A percentile compares a stretch with the other conserved stretches of the same genome.
These are phyloP conservation scores for Acacia melanoxylon DNA, from an alignment of 306 rosid species.

Conservation along the genomic window DNA sequence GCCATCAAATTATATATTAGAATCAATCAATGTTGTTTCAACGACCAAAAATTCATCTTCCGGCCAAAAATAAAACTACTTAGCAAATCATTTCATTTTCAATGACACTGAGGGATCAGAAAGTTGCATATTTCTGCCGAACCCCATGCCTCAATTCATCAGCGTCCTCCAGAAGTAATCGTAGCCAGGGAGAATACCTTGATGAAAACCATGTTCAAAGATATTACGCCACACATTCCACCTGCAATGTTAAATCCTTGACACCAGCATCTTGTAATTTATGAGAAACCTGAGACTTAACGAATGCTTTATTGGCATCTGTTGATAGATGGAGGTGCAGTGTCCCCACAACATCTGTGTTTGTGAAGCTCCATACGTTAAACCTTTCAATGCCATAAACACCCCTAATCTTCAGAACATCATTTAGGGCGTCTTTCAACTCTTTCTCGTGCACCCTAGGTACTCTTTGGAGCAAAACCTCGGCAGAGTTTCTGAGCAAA, in stretches of 20 bases:
- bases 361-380: conserved; percentile 84
- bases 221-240: conserved; percentile 51
- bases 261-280: conserved; percentile 68
- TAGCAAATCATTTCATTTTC: background rate
- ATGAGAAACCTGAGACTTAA: conserved; percentile 59
- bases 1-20: conserved; percentile 15
- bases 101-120: background rate
- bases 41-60: background rate
- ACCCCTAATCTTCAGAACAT: conserved; percentile 60
- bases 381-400: conserved; percentile 64
- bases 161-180: background rate
- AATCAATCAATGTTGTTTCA: background rate
- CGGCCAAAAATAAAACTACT: background rate
- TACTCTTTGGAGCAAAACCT: conserved; percentile 84
- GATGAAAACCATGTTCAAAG: conserved; percentile 20
- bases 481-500: conserved; percentile 85
- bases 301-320: conserved; percentile 61
- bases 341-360: conserved; percentile 81
- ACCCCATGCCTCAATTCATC: conserved; percentile 15
- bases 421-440: conserved; percentile 57
- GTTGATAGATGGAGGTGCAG: conserved; percentile 69
- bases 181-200: conserved; percentile 9
- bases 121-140: conserved; percentile 1
- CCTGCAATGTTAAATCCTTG: conserved; percentile 86
- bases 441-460: conserved; percentile 69